Evolutionary conservation across 2,329 filamentous ascomycete genomes (phyloP), one percentile per base, ranked within the genome.

Genomic region (Thielaviopsis musarum): DNA sequence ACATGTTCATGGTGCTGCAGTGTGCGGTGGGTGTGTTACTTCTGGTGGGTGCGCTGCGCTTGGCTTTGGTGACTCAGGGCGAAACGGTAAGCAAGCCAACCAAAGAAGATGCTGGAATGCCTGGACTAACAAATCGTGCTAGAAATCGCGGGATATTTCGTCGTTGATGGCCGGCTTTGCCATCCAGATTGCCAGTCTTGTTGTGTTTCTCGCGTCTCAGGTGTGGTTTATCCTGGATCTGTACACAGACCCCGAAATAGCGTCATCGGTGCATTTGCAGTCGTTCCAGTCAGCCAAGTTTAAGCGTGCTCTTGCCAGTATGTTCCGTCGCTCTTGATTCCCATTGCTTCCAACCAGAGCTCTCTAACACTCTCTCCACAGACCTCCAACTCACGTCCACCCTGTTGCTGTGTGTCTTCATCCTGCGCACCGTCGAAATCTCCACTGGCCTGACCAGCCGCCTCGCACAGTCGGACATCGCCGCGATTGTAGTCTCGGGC

Each of bases 91-190:
- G 30, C 30, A 34, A 7, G 30, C 10, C 30, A 26, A 26, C 71
- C 67, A 2, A 53, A 53, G 6, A 53, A 53, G 6, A 17, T 34
- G 10, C 30, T 34, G 30, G 30, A 30, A 17, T 55, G 38, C 21
- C 52, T 55, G 49, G 24, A 52, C 24, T 26, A 13, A 22, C 17
- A n/a, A 30, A 4, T 4, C 13, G 15, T 28, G 9, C 13, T 26
- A 72, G 71, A 66, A 66, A 57, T 59, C 60, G 21, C 66, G 69
- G 64, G 67, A 75, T 10, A 61, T 69, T 28, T 67, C 67, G 24
- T 67, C 79, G 13, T 65, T 75, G n/a, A 67, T 75, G 6, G 71
- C 68, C 1, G 77, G 76, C 7, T 64, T 79, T 13, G 72, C 66
- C 1, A 66, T 79, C 21, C 76, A 78, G 61, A 65, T 72, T 2